Conservation (phyloP, 805 yeast species). For the Lachancea cidri region DNA sequence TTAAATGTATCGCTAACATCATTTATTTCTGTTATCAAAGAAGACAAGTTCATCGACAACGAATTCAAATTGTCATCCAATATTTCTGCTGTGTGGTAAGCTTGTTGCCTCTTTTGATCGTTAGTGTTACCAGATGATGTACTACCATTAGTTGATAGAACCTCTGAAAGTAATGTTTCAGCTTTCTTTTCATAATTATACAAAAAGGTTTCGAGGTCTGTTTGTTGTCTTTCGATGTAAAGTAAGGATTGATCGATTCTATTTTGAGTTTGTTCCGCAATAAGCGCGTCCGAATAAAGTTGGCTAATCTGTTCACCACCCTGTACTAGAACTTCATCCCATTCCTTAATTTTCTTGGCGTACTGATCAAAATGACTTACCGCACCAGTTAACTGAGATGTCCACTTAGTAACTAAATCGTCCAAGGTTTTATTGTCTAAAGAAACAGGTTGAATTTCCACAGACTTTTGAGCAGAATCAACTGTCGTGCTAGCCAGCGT, state of each 20-base stretch:
- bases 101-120: constrained; percentile 85
- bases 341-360: constrained; percentile 66
- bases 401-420: constrained; percentile 90
- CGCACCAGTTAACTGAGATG: constrained; percentile 71
- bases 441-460: constrained; percentile 65
- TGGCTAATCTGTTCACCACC: constrained; percentile 83
- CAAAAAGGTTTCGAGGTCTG: constrained; percentile 77
- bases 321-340: constrained; percentile 81
- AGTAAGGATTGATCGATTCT: constrained; percentile 82
- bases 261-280: constrained; percentile 79
- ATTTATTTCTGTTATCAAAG: constrained; percentile 77
- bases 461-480: constrained; percentile 37
- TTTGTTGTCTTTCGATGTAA: constrained; percentile 88
- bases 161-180: constrained; percentile 34
- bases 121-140: constrained; percentile 31
- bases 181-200: constrained; percentile 65
- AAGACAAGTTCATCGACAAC: constrained; percentile 68
- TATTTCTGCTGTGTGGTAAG: constrained; percentile 80
- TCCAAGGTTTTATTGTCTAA: constrained; percentile 89
- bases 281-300: constrained; percentile 67
- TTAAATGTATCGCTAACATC: constrained; percentile 77
- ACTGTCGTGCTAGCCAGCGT: constrained; percentile 16
- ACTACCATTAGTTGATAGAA: constrained; percentile 29
- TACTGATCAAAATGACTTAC: constrained; percentile 70
- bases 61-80: constrained; percentile 76